Percentiles rank a stretch among this genome's conserved stretches.
Evolutionary conservation across 2,329 filamentous ascomycete species (phyloP).

Genomic region (Myriosclerotinia duriaeana): DNA sequence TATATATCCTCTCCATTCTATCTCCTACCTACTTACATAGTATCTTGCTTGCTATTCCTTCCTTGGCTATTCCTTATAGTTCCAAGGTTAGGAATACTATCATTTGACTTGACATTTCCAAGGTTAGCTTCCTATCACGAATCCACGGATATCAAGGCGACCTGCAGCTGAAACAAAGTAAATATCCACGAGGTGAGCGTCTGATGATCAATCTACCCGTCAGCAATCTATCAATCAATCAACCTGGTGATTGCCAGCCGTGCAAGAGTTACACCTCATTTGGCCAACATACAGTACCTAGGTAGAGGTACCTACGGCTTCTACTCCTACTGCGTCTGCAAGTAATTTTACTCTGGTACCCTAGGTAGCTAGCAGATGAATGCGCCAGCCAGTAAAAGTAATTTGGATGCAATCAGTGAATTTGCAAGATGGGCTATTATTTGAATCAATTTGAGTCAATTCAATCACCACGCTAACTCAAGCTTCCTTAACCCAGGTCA

Average conservation of each 20-base stretch:
- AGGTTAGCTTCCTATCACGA: not conserved
- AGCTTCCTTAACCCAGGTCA: not conserved
- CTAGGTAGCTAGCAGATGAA: not conserved
- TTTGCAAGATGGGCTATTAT: not conserved
- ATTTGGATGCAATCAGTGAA: not conserved
- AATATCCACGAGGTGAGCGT: constrained; percentile 22
- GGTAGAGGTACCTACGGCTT: no score
- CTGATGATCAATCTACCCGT: constrained; percentile 24
- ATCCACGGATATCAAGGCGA: constrained; percentile 13
- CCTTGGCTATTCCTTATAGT: not conserved
- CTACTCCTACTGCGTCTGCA: not conserved
- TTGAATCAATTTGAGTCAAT: not conserved
- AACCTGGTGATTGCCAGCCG: constrained; percentile 14
- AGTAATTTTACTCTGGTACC: not conserved
- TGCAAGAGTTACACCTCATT: constrained; percentile 21
- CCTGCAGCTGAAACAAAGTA: constrained; percentile 16
- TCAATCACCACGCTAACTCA: not conserved
- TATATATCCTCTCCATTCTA: not conserved
- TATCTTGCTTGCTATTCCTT: no score
- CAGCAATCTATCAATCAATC: constrained; percentile 16
- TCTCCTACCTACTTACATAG: not conserved
- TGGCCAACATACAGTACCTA: not conserved
- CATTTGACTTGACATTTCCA: constrained; percentile 14
- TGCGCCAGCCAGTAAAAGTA: no score
- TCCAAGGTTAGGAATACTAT: no score